Base-by-base conservation (phyloP, 805 yeast genomes). In the Candida succiphila region DNA sequence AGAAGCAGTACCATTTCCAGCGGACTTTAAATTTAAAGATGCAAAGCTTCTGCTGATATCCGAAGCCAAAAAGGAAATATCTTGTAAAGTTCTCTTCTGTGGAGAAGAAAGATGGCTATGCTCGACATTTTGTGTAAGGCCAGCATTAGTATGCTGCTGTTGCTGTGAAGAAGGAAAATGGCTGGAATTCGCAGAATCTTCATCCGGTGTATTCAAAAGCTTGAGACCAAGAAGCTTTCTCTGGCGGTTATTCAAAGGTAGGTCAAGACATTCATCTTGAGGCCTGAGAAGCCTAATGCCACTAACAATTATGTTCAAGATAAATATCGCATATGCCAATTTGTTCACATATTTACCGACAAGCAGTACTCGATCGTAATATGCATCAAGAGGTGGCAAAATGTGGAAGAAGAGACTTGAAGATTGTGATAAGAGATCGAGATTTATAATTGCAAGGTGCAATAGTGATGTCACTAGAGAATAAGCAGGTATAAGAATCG, bases 231-330 rank as follows among this genome's bases (percentile, higher is more conserved):
- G 51, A 13, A 72, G 47, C 26, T 52, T 49, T 30, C 77, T 49
- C 46, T 72, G 78, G 17, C 53, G 55, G 30, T 54, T 58, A 8
- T 56, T 64, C 38, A 72, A 57, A 3, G 75, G 75, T 37, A 72
- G 52, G 44, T 72, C 78, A 24, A 56, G 42, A 41, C 77, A 71
- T 42, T 65, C 67, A 41, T 72, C 77, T 37, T 58, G 63, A 2
- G 69, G 64, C 39, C 56, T 60, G 7, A 58, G 17, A 13, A 68
- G 41, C 29, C 46, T 50, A 26, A 56, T 38, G 3, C 52, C 20
- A 17, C 63, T 49, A 3, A 49, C 25, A 9, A 46, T 21, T 9
- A 65, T 49, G 33, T 58, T 54, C 29, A 52, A 36, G 3, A 46
- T 28, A 12, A 63, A 43, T 4, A 58, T 26, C 2, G 32, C 38